Evolutionary conservation across 2,329 filamentous ascomycete genomes (phyloP), one percentile per base, ranked within the genome.

Genomic region (Xylariaceae sp.): DNA sequence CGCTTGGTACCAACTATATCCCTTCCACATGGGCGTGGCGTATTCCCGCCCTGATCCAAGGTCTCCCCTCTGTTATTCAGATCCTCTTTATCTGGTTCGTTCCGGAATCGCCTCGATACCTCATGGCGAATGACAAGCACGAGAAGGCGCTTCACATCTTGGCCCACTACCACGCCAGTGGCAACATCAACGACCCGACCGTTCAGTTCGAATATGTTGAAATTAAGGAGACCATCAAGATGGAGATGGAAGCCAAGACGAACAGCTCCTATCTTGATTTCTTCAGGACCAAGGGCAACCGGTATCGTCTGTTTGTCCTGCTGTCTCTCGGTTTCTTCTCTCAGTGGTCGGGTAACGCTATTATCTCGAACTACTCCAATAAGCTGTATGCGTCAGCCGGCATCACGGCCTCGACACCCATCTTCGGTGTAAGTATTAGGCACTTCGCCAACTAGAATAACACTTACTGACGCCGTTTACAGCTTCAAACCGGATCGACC

Each of bases 121-220:
- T 83, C 4, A 76, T 82, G 53, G 71, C 76, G 52, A 79, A 80
- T 61, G 80, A 80, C 61, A 76, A 78, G 55, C 76, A 79, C 67
- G 82, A 84, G 10, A 75, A 83, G 65, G 84, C 83, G 4, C 75
- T 83, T 37, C 62, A 72, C 1, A 80, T 83, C 7, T 77, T 87
- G 2, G 77, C 77, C 49, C 77, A 78, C 57, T 83, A 82, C 65
- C 84, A 86, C 66, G 83, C 78, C 63, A 81, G 82, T 63, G 81
- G 81, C 58, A 75, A 83, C 65, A 66, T 61, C 47, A 71, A 79
- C 60, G 75, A 84, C 70, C 71, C 78, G 10, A 79, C 78, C 13
- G 84, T 86, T 4, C 79, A 84, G 65, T 81, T 82, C 67, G 82
- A 86, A 67, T 84, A 76, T 72, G 75, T 76, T 41, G 83, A 86